A percentile compares a stretch with the other conserved stretches of the same genome.
phyloP scores from a whole-genome alignment of 495 filamentous ascomycete genomes.

The Elaphomyces granulatus region DNA sequence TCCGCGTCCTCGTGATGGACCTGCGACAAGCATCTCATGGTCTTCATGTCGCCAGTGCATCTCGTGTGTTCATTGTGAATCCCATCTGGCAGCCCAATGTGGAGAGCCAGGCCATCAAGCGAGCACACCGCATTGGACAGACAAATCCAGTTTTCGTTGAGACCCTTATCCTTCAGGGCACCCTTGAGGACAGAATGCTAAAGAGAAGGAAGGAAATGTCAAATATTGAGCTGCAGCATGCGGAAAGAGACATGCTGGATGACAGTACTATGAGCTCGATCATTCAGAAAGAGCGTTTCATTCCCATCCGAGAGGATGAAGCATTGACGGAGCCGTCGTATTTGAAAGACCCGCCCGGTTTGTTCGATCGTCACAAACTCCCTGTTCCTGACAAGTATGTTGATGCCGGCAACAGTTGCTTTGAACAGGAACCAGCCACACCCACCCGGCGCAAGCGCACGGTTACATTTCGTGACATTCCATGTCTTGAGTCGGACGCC shows the following conservation, averaged over 20 bases:
- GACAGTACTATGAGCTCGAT: conserved; percentile 64
- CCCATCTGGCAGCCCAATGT: conserved; percentile 76
- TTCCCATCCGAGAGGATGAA: conserved; percentile 39
- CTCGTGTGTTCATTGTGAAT: conserved; percentile 81
- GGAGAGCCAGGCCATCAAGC: conserved; percentile 84
- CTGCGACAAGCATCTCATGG: conserved; percentile 77
- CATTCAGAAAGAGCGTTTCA: conserved; percentile 56
- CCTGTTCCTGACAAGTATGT: conserved; percentile 23
- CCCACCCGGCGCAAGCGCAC: conserved; percentile 10
- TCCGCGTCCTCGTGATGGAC: conserved; percentile 78
- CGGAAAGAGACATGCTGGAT: conserved; percentile 55
- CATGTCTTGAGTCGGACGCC: conserved; percentile 4
- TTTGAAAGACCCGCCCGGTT: conserved; percentile 16
- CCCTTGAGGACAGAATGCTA: conserved; percentile 76
- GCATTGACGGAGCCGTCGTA: conserved; percentile 11
- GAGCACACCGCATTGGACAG: conserved; percentile 81
- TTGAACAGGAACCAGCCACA: conserved; percentile 1
- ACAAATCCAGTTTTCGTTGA: conserved; percentile 68
- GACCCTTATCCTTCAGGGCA: conserved; percentile 68
- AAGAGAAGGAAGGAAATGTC: conserved; percentile 63
- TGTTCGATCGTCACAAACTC: conserved; percentile 29
- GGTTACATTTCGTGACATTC: not conserved
- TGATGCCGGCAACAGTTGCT: not conserved
- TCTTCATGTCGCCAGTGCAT: conserved; percentile 67
- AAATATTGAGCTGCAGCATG: conserved; percentile 51